These are phyloP conservation scores for Psophocarpus tetragonolobus DNA, from an alignment of 306 rosid genomes.

Conservation along the genomic window DNA sequence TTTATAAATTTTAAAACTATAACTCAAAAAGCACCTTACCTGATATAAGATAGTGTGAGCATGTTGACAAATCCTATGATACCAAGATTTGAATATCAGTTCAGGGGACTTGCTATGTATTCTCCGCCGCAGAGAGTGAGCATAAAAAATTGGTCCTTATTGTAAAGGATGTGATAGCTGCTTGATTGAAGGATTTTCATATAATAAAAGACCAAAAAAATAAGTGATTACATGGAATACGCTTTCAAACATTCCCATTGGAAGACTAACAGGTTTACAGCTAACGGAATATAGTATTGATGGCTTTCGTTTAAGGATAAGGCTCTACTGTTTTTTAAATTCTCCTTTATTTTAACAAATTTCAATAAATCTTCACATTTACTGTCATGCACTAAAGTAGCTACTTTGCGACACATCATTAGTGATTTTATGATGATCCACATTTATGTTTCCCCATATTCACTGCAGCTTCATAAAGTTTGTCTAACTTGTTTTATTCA, in stretches of 20 bases:
- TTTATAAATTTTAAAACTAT: no score
- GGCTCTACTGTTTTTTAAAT: background rate
- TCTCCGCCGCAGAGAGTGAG: background rate
- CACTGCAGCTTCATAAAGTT: conserved; percentile 3
- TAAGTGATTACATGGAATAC: background rate
- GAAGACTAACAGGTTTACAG: conserved; percentile 5
- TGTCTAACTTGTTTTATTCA: background rate
- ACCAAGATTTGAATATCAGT: background rate
- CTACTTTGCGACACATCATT: background rate
- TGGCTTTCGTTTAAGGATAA: background rate
- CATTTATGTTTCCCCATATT: conserved; percentile 8
- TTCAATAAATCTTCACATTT: background rate
- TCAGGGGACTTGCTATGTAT: background rate
- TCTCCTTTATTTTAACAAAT: no score
- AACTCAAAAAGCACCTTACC: no score
- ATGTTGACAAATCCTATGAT: background rate
- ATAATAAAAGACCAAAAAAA: background rate
- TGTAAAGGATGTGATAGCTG: background rate
- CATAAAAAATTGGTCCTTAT: background rate
- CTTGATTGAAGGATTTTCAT: conserved; percentile 13
- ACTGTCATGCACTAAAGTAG: background rate
- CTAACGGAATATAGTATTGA: background rate
- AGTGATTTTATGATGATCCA: conserved; percentile 4
- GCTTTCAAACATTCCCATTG: background rate
- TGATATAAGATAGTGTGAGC: background rate